phyloP scores from a whole-genome alignment of 2,329 filamentous ascomycete species.

The Apiospora saccharicola region DNA sequence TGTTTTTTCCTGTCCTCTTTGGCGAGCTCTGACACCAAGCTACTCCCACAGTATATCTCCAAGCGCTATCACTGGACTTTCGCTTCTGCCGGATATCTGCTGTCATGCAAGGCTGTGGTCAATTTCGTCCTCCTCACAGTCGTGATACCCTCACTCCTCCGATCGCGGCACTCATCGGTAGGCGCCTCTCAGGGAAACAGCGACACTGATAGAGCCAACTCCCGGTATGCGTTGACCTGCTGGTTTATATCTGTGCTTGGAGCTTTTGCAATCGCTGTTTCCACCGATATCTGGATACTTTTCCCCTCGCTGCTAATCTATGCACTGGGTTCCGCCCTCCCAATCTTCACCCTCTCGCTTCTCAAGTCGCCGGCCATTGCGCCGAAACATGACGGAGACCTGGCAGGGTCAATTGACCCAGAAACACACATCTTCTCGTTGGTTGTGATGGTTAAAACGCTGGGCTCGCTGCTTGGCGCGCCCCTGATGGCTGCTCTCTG shows the following conservation, averaged over 20 bases:
- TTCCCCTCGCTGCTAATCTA: constrained; percentile 54
- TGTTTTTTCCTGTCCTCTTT: constrained; percentile 57
- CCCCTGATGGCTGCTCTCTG: constrained; percentile 56
- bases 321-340: constrained; percentile 56
- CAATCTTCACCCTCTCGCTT: constrained; percentile 57
- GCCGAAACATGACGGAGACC: constrained; percentile 31
- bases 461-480: constrained; percentile 55
- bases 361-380: constrained; percentile 53
- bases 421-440: constrained; percentile 56
- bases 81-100: constrained; percentile 54
- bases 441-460: constrained; percentile 59
- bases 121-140: constrained; percentile 54
- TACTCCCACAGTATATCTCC: constrained; percentile 59
- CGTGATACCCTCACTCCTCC: constrained; percentile 49
- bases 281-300: constrained; percentile 48
- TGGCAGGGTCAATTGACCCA: constrained; percentile 33
- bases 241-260: constrained; percentile 50
- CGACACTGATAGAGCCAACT: constrained; percentile 43
- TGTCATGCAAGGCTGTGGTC: constrained; percentile 56
- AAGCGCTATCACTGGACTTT: constrained; percentile 57
- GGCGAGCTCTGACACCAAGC: constrained; percentile 59
- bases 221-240: constrained; percentile 45
- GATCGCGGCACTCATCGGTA: constrained; percentile 31
- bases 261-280: constrained; percentile 51
- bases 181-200: constrained; percentile 30